Base-by-base conservation (phyloP, 805 yeast genomes). In the Spathaspora sp. region DNA sequence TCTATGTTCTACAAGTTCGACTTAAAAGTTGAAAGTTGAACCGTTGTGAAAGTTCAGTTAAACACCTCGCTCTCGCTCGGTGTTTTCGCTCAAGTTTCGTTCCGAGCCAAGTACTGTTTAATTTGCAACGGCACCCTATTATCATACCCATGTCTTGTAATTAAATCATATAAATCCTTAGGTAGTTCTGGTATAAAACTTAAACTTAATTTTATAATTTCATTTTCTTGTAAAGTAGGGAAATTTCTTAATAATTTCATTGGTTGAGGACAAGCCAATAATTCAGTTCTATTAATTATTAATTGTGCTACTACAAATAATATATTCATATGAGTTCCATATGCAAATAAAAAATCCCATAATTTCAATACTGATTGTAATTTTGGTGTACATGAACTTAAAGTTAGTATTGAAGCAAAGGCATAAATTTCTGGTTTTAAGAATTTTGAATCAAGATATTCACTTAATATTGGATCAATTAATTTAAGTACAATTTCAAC, bases 311-410 rank as follows among this genome's bases (percentile, higher is more conserved):
- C 89, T 2, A 91, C 82, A 57, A 90, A 87, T 39, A 92, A 72
- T 28, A 92, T 79, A 67, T 92, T 91, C 84, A 90, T 78, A 61
- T 92, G 97, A 17, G 87, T 82, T 0, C 97, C 97, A 60, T 89
- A 91, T 3, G 97, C 96, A 67, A 91, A 87, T 59, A 90, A 69
- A 57, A 91, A 87, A 65, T 91, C 97, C 97, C 97, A 91, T 16
- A 91, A 73, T 52, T 83, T 80, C 39, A 91, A 68, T 1, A 88
- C 87, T 55, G 91, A 89, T 31, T 73, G 70, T 44, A 92, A 71
- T 0, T 97, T 92, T 9, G 96, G 96, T 5, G 96, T 89, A 60
- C 96, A 89, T 2, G 97, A 93, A 51, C 92, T 83, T 46, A 92
- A 70, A 0, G 97, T 91, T 56, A 92, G 69, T 0, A 90, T 87